Evolutionary conservation across 169 alveolate species (phyloP).

Genomic region (Plasmodium vivax): DNA sequence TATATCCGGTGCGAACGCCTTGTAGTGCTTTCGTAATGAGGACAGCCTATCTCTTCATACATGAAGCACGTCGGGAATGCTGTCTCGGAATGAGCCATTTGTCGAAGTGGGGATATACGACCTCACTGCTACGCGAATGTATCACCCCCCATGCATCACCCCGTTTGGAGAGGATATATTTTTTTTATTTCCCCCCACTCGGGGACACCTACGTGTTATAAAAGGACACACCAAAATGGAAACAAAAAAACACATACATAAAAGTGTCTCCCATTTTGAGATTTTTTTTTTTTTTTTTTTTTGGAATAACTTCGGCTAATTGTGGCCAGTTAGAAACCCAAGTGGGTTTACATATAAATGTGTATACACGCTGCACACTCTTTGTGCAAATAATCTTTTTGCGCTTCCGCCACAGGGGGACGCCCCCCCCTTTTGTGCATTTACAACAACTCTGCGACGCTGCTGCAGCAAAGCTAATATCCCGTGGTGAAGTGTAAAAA

Average conservation of each 20-base stretch:
- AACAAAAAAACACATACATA: background rate
- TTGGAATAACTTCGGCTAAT: background rate
- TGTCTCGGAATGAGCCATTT: background rate
- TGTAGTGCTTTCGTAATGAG: slow-evolving; percentile 58
- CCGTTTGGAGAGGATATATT: background rate
- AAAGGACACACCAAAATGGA: background rate
- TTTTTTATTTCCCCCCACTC: background rate
- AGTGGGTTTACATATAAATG: background rate
- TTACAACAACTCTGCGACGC: background rate
- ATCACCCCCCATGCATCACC: background rate
- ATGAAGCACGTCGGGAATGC: background rate
- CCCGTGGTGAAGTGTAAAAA: background rate
- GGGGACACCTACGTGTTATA: background rate
- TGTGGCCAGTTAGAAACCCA: background rate
- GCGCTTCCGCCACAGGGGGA: background rate
- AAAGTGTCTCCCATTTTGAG: background rate
- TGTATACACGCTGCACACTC: background rate
- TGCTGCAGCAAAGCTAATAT: background rate
- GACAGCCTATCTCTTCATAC: background rate
- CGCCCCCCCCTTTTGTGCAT: background rate
- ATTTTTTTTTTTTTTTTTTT: background rate
- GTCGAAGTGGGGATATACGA: background rate
- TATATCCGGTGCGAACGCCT: slow-evolving; percentile 95
- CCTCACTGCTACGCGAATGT: background rate
- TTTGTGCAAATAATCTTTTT: background rate